Evolutionary conservation across 176 grass and related monocot genomes (phyloP), one percentile per base, ranked within the genome.

Genomic region (Carex scoparia): DNA sequence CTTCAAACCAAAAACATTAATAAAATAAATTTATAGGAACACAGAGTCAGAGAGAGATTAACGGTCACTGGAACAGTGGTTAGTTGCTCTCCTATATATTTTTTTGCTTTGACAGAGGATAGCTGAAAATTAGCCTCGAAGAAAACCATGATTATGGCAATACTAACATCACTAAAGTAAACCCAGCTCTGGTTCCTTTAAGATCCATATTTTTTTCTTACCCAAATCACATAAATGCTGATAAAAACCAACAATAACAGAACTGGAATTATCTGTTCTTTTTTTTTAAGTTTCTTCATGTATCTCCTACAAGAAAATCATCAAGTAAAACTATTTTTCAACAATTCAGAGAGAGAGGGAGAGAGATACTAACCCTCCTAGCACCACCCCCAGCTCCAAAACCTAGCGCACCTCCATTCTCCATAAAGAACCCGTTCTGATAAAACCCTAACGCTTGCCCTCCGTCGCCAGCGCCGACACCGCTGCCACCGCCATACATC

Each of bases 291-390:
- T 11, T 64, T 56, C 11, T 58, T 18, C 35, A 61, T 31, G 33
- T 35, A 30, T 87, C 61, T 16, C 2, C 18, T 27, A 60, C 35
- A 46, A 62, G 57, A 66, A 13, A 64, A 23, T 14, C 32, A 67
- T 60, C 33, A 79, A 65, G 73, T 30, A 63, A 57, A 54, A 44
- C 38, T 46, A 55, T 0, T 57, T 37, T 54, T 75, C 42, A 2
- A 42, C 9, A 83, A 89, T 81, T 73, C n/a, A 23, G 35, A 83
- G 49, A 74, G 14, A 32, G 0, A 61, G 56, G 4, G 38, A 40
- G 38, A 19, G 14, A 85, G 11, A 81, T 5, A 1, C 61, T 88
- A 79, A 94, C 92, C 88, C 92, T 94, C 59, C 90, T 74, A 62
- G 87, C 87, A 12, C 70, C 87, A 35, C 80, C 89, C 18, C 31